Base-by-base conservation (phyloP, 371 early-diverging fungal species). In the Rhizopus sp. region DNA sequence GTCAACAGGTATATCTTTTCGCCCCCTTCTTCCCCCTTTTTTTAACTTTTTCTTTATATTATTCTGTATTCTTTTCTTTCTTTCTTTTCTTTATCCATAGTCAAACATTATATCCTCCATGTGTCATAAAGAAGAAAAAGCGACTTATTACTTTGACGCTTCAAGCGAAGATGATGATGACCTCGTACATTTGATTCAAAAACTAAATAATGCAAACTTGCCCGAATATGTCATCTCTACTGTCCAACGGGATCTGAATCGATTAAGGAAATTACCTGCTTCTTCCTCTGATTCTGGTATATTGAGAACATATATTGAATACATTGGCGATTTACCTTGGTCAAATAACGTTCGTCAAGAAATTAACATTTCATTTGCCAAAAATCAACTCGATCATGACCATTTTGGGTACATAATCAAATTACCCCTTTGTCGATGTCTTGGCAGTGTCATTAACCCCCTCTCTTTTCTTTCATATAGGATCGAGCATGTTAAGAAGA, bases 291-390 rank as follows among this genome's bases (percentile, higher is more conserved):
- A 94, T 64, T 89, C 91, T 60, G 84, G 85, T 50, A 85, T 94
- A 15, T 78, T 91, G 17, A 82, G 91, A 8, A 86, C 78, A 17
- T 92, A 92, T 59, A 70, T 92, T 12, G 93, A 94, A 55, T 85
- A 86, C 74, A 69, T 92, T 5, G 73, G 81, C 5, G 91, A 88
- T 55, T 60, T 94, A 46, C 95, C 95, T 1, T 94, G 93, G 95
- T 53, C 50, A 73, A 71, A 65, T 3, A 78, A 77, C 16, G 60
- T 34, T 32, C 16, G 5, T 15, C 8, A 48, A 5, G 46, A 54
- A 37, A 23, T 91, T 39, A 88, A 92, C 68, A 79, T 94, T 32
- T 68, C 73, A 1, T 67, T 63, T 30, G 92, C 92, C 6, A 63
- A 64, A 39, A 41, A 77, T 9, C 86, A 89, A 57, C 71, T 94